Evolutionary conservation across 768 basidiomycete genomes (phyloP), one percentile per base, ranked within the genome.

Genomic region (Phlebiopsis flavidoalba): DNA sequence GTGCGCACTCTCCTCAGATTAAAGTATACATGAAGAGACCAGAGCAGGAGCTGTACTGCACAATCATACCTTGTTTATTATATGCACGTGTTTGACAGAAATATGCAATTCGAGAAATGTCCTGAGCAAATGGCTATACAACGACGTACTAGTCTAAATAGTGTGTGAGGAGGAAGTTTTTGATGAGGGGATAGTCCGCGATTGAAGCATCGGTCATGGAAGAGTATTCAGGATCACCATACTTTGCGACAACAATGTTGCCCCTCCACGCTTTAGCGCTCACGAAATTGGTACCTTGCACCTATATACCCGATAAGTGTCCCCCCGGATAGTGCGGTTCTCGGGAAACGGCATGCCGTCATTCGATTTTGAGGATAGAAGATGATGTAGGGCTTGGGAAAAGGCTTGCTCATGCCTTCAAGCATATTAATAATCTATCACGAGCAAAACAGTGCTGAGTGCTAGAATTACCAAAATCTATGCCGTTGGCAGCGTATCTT

Each of bases 331-430:
- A 64, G 79, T 80, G 67, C 86, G 87, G 76, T 93, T 93, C 65
- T 88, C 70, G 2, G 90, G 90, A 73, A 93, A 92, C 12, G 88
- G 82, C 85, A 88, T 89, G 40, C 86, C 87, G 65, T 91, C 89
- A 60, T 88, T 86, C 54, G 89, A 88, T 37, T 88, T 70, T 52
- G 79, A 1, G 91, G 90, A 65, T 89, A 93, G 70, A 91, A 93
- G 54, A 92, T 78, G 65, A 91, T 84, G 75, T 91, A 93, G 15
- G 91, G 91, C 64, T 85, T 81, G 22, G 83, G 76, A 70, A 93
- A 91, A 54, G 85, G 88, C 61, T 83, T 82, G 68, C 82, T 86
- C 89, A 92, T 91, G 66, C 86, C 84, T 60, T n/a, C n/a, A n/a
- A n/a, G n/a, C n/a, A n/a, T n/a, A n/a, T n/a, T n/a, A n/a, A n/a